Evolutionary conservation across 2,329 filamentous ascomycete genomes (phyloP).

Genomic region (Xylaria digitata): DNA sequence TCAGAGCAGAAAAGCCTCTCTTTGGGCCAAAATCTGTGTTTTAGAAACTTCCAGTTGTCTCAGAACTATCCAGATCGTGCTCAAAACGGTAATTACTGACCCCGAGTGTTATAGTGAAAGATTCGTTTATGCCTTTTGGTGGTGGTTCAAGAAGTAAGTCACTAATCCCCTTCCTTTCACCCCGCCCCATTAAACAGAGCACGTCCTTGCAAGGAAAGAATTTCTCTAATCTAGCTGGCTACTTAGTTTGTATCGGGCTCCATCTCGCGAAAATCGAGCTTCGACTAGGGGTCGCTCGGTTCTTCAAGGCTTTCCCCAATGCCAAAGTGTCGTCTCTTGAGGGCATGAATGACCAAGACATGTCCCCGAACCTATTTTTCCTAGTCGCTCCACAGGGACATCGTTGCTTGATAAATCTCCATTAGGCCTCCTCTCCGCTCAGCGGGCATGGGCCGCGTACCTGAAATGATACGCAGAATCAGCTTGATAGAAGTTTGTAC

Average conservation of each 20-base stretch:
- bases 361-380: slow-evolving; percentile 47
- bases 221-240: background rate
- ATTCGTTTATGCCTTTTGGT: slow-evolving; percentile 48
- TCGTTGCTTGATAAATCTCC: slow-evolving; percentile 47
- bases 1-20: too few species aligned
- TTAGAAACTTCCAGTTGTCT: too few species aligned
- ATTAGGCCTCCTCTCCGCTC: background rate
- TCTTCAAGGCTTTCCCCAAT: slow-evolving; percentile 56
- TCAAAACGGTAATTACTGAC: too few species aligned
- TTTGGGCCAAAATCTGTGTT: too few species aligned
- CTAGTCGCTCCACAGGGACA: slow-evolving; percentile 46
- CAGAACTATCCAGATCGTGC: too few species aligned
- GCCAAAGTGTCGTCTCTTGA: slow-evolving; percentile 45
- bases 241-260: slow-evolving; percentile 61
- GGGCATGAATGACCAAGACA: slow-evolving; percentile 49
- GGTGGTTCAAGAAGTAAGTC: slow-evolving; percentile 46
- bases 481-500: background rate
- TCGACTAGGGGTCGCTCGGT: slow-evolving; percentile 59
- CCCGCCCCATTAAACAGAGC: background rate
- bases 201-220: background rate
- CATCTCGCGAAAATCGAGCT: slow-evolving; percentile 67
- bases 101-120: too few species aligned
- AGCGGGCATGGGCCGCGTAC: background rate
- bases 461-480: background rate
- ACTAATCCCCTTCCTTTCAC: background rate